Conservation (phyloP, 768 basidiomycete genomes). For the Lyophyllum decastes region DNA sequence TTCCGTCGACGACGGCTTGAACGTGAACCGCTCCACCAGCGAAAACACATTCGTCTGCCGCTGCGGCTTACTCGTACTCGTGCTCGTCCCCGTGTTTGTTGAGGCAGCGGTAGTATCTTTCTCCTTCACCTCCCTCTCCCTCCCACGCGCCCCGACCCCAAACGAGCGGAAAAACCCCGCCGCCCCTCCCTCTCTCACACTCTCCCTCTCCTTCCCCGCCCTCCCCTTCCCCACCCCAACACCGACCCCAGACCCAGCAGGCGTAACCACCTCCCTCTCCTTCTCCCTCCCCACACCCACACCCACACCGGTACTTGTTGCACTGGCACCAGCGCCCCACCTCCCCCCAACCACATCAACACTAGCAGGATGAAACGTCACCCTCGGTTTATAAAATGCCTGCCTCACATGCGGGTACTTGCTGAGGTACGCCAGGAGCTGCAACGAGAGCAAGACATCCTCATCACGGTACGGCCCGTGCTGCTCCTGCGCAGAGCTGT, state of each 20-base stretch:
- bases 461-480: slow-evolving; percentile 88
- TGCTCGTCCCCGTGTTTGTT: too few species aligned
- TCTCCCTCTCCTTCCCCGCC: slow-evolving; percentile 3
- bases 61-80: slow-evolving; percentile 1
- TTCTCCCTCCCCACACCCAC: slow-evolving; percentile 29
- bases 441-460: slow-evolving; percentile 86
- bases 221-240: slow-evolving; percentile 3
- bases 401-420: slow-evolving; percentile 98
- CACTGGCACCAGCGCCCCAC: too few species aligned
- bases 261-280: slow-evolving; percentile 21
- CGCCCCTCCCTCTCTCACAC: not conserved
- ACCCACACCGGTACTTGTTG: too few species aligned
- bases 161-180: slow-evolving; percentile 12
- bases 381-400: slow-evolving; percentile 88
- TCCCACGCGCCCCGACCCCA: slow-evolving; percentile 28
- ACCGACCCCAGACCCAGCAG: not conserved
- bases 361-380: slow-evolving; percentile 81
- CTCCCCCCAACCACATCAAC: slow-evolving; percentile 38
- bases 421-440: slow-evolving; percentile 93
- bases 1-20: slow-evolving; percentile 85
- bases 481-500: slow-evolving; percentile 22
- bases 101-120: slow-evolving; percentile 2
- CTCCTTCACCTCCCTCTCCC: slow-evolving; percentile 34
- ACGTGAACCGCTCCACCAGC: slow-evolving; percentile 95
- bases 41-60: slow-evolving; percentile 92